Conservation (phyloP, 1,139 yeast genomes). For the Magnusiomyces paraingens region DNA sequence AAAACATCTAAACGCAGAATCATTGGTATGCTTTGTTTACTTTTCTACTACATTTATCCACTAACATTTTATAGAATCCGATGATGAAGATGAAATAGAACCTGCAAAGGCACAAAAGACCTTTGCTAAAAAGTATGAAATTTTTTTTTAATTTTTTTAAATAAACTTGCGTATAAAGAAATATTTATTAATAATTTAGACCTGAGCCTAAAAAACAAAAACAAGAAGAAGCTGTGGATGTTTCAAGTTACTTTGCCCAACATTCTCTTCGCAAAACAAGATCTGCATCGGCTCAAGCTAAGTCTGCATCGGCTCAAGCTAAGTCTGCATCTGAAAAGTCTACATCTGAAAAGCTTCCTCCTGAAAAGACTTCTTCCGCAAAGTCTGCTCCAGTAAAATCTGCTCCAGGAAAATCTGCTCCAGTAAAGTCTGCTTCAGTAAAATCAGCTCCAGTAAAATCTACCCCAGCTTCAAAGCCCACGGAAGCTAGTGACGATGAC, state of each 20-base stretch:
- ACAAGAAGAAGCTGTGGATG: slow-evolving; percentile 5
- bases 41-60: neutral
- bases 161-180: neutral
- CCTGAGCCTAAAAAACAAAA: slow-evolving; percentile 1
- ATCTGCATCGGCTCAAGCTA: no score
- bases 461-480: slow-evolving; percentile 8
- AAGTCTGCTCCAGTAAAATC: slow-evolving; percentile 11
- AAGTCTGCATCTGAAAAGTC: slow-evolving; percentile 6
- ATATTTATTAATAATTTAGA: neutral
- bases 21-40: slow-evolving; percentile 7
- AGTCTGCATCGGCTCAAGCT: no score
- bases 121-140: neutral
- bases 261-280: no score
- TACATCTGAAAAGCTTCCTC: slow-evolving; percentile 2
- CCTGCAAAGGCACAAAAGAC: neutral
- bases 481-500: slow-evolving; percentile 44
- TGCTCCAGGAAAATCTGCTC: slow-evolving; percentile 8
- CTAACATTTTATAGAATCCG: slow-evolving; percentile 8
- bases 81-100: slow-evolving; percentile 12
- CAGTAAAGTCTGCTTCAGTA: neutral
- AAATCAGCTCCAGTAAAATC: slow-evolving; percentile 1
- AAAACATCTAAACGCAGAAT: slow-evolving; percentile 9
- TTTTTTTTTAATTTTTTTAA: no score
- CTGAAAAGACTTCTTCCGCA: neutral
- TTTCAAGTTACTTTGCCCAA: neutral